These are phyloP conservation scores for Ustanciosporium gigantosporum DNA, from an alignment of 1,284 basidiomycete genomes.

Conservation along the genomic window DNA sequence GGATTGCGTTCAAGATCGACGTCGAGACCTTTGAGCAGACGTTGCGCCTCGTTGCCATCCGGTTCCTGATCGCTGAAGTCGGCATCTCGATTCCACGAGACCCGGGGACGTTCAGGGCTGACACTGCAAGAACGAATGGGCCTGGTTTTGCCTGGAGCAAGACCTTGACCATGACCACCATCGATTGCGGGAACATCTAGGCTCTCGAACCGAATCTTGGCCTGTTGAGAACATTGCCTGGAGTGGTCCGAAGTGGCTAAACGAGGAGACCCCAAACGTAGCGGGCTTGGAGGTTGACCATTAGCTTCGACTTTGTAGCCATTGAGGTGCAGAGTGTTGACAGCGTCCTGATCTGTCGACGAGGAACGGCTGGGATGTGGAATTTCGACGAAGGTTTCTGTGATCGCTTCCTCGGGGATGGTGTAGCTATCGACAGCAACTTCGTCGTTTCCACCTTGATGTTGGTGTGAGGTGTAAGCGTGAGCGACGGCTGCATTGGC, in stretches of 20 bases:
- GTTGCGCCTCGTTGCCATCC: constrained; percentile 4
- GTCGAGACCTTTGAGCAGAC: neutral
- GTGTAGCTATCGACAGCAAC: constrained; percentile 9
- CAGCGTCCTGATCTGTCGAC: too few species aligned
- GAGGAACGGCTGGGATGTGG: too few species aligned
- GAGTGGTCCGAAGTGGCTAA: too few species aligned
- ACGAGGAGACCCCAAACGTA: too few species aligned
- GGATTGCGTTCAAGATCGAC: constrained; percentile 6
- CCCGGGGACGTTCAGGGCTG: constrained; percentile 14
- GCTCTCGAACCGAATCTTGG: too few species aligned
- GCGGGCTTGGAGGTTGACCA: too few species aligned
- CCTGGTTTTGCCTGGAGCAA: neutral
- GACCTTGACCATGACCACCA: too few species aligned
- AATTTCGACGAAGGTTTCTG: too few species aligned
- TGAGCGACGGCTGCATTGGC: neutral
- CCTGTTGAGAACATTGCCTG: too few species aligned
- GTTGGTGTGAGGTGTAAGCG: neutral
- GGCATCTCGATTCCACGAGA: constrained; percentile 23
- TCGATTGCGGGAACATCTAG: too few species aligned
- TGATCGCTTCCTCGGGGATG: constrained; percentile 21
- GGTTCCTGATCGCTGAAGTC: constrained; percentile 1
- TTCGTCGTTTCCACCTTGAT: neutral
- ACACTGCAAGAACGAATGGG: neutral
- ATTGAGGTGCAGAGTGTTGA: too few species aligned
- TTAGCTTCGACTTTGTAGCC: too few species aligned